Base-by-base conservation (phyloP, 2,329 filamentous ascomycete genomes). In the Myotisia sp. region DNA sequence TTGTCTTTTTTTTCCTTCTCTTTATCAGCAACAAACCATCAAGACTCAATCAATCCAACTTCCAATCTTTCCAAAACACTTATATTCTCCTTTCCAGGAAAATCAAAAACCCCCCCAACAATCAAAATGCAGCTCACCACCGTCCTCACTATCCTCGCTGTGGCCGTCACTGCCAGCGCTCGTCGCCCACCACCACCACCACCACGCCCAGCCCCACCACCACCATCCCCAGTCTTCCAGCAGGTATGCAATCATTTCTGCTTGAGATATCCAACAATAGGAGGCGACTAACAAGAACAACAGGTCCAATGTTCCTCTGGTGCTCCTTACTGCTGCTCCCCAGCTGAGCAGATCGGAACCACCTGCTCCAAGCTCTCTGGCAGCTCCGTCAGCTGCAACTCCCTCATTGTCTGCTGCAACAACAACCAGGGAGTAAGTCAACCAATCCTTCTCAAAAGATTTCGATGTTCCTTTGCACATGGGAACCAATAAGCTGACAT, bases 331-430 rank as follows among this genome's bases (percentile, higher is more conserved):
- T 41, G 38, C 38, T 41, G 38, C 18, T 20, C 32, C 13, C 38
- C 38, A 7, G 33, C 36, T 9, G 24, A 35, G 17, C 13, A 23
- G 16, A 8, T 21, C 16, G 38, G 38, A 20, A 38, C 36, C 23
- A 41, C 38, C 32, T 41, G 38, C 29, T 35, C 38, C 20, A 37
- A 37, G 29, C 33, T 41, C 7, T 6, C 18, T n/a, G 38, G 38
- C 24, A 38, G 27, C 36, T 30, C 24, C 13, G 38, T 41, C 36
- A 38, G 36, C 36, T 41, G 38, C 36, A 41, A 41, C 38, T 36
- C 24, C 33, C 38, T 36, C 24, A 38, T 41, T 22, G 38, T 41
- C 38, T 41, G 38, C 38, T 41, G 38, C 36, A 41, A 41, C 36
- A 41, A 41, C 38, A 41, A 33, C 33, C 13, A 30, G 1, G 38